phyloP scores from a whole-genome alignment of 1,284 basidiomycete species.

The Boletus semigastroideus region DNA sequence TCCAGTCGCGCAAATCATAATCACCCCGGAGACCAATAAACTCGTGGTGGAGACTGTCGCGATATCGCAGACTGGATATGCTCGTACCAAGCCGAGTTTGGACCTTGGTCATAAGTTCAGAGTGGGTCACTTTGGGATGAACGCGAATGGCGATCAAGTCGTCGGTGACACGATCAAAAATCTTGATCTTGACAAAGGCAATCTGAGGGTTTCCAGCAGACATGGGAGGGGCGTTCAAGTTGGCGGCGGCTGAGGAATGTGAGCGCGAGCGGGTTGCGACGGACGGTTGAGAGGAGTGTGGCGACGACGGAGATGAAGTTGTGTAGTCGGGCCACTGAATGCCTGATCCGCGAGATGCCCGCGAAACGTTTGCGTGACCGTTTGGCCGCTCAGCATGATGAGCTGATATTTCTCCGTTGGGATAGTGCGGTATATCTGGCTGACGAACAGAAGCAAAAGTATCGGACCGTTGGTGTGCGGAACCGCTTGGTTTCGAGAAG shows the following conservation, averaged over 20 bases:
- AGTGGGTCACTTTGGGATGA: slow-evolving; percentile 86
- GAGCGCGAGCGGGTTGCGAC: slow-evolving; percentile 52
- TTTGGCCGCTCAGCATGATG: slow-evolving; percentile 27
- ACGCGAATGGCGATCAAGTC: slow-evolving; percentile 98
- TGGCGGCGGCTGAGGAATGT: slow-evolving; percentile 50
- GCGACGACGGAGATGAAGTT: slow-evolving; percentile 42
- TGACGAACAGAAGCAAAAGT: slow-evolving; percentile 46
- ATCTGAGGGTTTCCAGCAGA: slow-evolving; percentile 74
- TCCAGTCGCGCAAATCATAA: slow-evolving; percentile 74
- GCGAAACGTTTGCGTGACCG: slow-evolving; percentile 17
- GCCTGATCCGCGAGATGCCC: slow-evolving; percentile 27
- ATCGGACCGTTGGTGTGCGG: slow-evolving; percentile 49
- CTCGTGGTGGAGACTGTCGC: slow-evolving; percentile 65
- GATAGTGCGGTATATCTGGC: slow-evolving; percentile 7
- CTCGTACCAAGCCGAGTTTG: slow-evolving; percentile 81
- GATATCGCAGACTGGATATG: slow-evolving; percentile 70
- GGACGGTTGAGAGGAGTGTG: slow-evolving; percentile 50
- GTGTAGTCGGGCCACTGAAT: slow-evolving; percentile 33
- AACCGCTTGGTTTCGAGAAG: slow-evolving; percentile 2
- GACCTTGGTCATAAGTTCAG: slow-evolving; percentile 89
- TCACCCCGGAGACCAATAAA: slow-evolving; percentile 73
- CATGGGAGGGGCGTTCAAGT: slow-evolving; percentile 65
- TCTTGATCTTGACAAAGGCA: slow-evolving; percentile 96
- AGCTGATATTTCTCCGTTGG: slow-evolving; percentile 28
- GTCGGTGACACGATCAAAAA: slow-evolving; percentile 89